Conservation (phyloP, 257 asterid species). For the Cruciata laevipes region DNA sequence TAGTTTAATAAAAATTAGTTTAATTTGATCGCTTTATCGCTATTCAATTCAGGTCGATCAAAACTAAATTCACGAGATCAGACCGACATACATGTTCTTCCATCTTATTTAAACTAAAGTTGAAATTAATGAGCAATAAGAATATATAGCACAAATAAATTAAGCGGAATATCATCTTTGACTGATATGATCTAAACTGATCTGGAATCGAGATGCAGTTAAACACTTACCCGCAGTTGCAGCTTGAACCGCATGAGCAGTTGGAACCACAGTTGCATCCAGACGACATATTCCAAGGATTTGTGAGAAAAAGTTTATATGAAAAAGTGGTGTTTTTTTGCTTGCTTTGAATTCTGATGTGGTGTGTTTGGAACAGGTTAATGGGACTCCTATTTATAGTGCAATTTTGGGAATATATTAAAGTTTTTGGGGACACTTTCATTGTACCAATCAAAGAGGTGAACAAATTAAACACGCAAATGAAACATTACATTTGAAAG, state of each 20-base stretch:
- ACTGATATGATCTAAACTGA: too few relatives aligned
- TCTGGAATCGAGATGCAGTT: too few relatives aligned
- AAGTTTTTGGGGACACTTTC: not conserved
- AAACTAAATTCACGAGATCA: too few relatives aligned
- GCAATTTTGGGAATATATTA: not conserved
- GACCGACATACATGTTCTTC: too few relatives aligned
- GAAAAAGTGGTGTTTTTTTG: not conserved
- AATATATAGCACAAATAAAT: not conserved
- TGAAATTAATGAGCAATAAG: too few relatives aligned
- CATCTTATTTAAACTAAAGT: too few relatives aligned
- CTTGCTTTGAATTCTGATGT: not conserved
- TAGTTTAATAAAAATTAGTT: too few relatives aligned
- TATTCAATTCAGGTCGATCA: too few relatives aligned
- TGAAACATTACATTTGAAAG: not conserved
- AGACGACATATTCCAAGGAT: conserved; percentile 4
- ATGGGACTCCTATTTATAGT: not conserved
- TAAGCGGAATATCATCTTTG: too few relatives aligned
- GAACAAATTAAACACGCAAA: not conserved
- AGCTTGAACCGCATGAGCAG: conserved; percentile 10
- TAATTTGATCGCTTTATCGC: too few relatives aligned
- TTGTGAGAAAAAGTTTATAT: not conserved
- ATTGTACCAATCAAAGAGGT: conserved; percentile 3
- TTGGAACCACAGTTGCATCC: conserved; percentile 15
- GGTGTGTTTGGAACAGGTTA: not conserved
- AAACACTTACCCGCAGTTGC: conserved; percentile 12